Conservation (phyloP, 2,329 filamentous ascomycete genomes). For the Venturia effusa region DNA sequence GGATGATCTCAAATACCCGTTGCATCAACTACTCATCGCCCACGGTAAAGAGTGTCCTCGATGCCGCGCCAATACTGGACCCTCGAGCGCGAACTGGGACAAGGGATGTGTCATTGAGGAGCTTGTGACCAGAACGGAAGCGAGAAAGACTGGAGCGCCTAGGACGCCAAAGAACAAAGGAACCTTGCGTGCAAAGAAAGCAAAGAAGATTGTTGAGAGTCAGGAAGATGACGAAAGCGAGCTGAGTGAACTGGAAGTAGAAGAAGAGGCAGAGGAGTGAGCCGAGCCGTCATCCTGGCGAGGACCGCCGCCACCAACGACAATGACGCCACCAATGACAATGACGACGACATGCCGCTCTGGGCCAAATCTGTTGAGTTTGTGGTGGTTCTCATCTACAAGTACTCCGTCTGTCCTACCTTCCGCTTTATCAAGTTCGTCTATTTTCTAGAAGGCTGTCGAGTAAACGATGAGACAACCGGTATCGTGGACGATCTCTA, state of each 20-base stretch:
- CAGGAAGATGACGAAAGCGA: constrained; percentile 1
- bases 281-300: background rate
- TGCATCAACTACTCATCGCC: constrained; percentile 51
- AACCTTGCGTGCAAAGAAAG: background rate
- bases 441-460: no score
- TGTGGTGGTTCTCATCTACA: no score
- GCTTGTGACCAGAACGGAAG: constrained; percentile 46
- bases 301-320: no score
- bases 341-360: no score
- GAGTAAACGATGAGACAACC: no score
- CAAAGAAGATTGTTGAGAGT: background rate
- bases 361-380: no score
- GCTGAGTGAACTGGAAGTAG: background rate
- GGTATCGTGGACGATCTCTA: no score
- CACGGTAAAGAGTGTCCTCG: constrained; percentile 52
- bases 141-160: constrained; percentile 34
- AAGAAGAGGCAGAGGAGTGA: background rate
- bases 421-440: no score
- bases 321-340: no score
- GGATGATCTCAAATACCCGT: constrained; percentile 50
- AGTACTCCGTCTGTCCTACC: no score
- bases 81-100: constrained; percentile 52
- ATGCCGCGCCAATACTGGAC: constrained; percentile 47
- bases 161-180: background rate
- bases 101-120: constrained; percentile 55